These are phyloP conservation scores for Schwanniomyces vanrijiae DNA, from an alignment of 805 yeast genomes.

Conservation along the genomic window DNA sequence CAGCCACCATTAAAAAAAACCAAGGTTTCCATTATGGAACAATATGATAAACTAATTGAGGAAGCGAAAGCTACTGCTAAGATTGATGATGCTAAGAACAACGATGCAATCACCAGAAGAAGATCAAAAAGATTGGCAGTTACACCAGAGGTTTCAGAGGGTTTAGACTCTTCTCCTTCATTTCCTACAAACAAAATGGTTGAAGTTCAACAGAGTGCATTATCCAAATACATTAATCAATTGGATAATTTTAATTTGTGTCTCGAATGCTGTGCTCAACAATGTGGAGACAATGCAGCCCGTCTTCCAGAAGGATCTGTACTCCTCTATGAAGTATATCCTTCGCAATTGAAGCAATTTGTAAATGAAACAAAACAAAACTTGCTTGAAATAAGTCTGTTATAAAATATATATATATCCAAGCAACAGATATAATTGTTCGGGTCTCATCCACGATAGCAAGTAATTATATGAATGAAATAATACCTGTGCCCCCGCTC, in stretches of 20 bases:
- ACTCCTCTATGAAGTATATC: conserved; percentile 19
- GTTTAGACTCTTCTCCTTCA: not conserved
- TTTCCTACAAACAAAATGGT: conserved; percentile 15
- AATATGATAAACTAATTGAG: conserved; percentile 15
- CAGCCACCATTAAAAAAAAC: not conserved
- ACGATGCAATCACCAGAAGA: conserved; percentile 3
- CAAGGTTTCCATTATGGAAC: conserved; percentile 11
- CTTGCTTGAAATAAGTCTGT: conserved; percentile 1
- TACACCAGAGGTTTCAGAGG: not conserved
- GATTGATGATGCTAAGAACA: conserved; percentile 5
- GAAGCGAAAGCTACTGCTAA: conserved; percentile 16
- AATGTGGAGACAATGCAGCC: conserved; percentile 18
- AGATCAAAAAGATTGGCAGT: conserved; percentile 9
- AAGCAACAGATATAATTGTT: no score
- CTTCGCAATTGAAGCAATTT: conserved; percentile 20
- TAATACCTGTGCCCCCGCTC: not conserved
- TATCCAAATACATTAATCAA: conserved; percentile 24
- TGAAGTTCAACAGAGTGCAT: conserved; percentile 18
- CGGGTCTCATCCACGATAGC: no score
- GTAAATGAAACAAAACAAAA: conserved; percentile 16
- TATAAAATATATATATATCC: not conserved
- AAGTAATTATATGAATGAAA: not conserved
- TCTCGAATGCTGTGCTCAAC: conserved; percentile 26
- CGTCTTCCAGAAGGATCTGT: conserved; percentile 20
- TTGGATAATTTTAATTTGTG: conserved; percentile 26